These are phyloP conservation scores for Claviceps capensis DNA, from an alignment of 2,329 filamentous ascomycete genomes.

Conservation along the genomic window DNA sequence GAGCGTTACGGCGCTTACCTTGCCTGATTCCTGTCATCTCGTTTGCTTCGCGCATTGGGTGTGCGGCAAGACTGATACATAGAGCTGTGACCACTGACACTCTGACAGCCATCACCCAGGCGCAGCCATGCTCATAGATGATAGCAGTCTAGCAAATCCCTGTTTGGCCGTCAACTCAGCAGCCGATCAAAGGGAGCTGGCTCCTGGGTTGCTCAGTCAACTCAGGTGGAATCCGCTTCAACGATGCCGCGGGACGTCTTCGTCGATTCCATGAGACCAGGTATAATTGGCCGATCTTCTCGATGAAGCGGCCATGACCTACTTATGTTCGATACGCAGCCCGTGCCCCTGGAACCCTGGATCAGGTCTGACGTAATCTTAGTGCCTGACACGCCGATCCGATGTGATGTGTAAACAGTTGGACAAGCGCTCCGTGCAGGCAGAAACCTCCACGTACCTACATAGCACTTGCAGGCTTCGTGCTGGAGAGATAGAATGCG, in stretches of 20 bases:
- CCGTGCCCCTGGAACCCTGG: background rate
- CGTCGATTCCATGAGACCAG: background rate
- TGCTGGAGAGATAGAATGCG: too few relatives aligned
- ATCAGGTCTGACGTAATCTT: background rate
- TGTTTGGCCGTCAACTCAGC: background rate
- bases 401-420: background rate
- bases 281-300: too few relatives aligned
- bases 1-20: background rate
- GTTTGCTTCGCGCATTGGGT: background rate
- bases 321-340: constrained; percentile 2
- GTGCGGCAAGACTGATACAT: too few relatives aligned
- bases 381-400: background rate
- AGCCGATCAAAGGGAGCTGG: background rate
- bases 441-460: too few relatives aligned
- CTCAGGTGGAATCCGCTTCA: background rate
- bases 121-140: too few relatives aligned
- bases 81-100: too few relatives aligned
- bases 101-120: too few relatives aligned
- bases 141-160: background rate
- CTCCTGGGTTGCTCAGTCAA: background rate
- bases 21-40: background rate
- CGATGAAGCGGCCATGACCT: background rate
- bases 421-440: background rate
- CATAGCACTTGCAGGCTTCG: too few relatives aligned
- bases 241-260: background rate